Evolutionary conservation across 2,329 filamentous ascomycete species (phyloP), one percentile per base, ranked within the genome.

Genomic region (Xylaria multiplex): DNA sequence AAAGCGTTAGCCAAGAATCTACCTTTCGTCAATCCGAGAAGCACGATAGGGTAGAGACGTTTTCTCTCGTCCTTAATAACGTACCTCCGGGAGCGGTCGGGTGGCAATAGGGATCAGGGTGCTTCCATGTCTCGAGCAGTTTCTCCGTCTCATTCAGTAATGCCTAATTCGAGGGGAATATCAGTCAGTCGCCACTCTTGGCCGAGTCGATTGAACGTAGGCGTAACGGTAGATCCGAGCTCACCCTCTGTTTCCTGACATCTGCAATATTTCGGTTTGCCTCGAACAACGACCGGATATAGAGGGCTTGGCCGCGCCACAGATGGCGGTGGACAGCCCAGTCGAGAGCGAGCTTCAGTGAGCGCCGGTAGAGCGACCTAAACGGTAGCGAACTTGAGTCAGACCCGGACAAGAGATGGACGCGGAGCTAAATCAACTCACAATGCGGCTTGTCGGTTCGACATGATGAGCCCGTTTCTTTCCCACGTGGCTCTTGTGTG

Each of bases 301-400:
- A 98, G 70, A 98, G 84, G 37, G 96, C 96, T 81, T 98, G 96
- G 69, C 95, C 94, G 74, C 96, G 91, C 95, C 96, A 99, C 68
- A 97, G 82, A 75, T 95, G 89, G 72, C 96, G 88, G 79, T 97
- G 92, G 69, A 98, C 93, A 64, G 93, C 89, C 96, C 96, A 99
- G 83, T 97, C 93, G 71, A 98, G 89, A 48, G 96, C 87, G 71
- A 97, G 89, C 86, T 97, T 97, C 77, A 99, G 81, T 30, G 93
- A 93, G 73, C 93, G 93, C 77, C 95, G 91, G 81, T 99, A 99
- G 67, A 99, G 90, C 48, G 88, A 90, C 72, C 88, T 90, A 67
- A 6, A 56, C 22, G 24, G 48, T 55, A 62, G 42, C 55, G 30
- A 16, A 11, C 5, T 63, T 42, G 13, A 13, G 57, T 75, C 68